Evolutionary conservation across 2,329 filamentous ascomycete genomes (phyloP), one percentile per base, ranked within the genome.

Genomic region (Colletotrichum neosansevieriae): DNA sequence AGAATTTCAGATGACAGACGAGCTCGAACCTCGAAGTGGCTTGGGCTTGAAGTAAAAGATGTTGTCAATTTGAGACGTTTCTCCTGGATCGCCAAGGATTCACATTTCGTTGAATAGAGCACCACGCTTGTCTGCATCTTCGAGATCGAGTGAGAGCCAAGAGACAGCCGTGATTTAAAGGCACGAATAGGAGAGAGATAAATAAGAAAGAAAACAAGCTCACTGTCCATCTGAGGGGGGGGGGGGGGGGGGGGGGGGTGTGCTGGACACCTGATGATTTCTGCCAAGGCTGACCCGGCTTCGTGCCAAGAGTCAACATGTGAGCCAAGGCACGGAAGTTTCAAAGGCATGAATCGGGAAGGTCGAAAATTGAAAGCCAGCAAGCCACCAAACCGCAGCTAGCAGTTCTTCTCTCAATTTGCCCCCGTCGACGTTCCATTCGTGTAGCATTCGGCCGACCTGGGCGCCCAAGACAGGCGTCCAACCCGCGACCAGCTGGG

Each of bases 291-390:
- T 4, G 10, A 53, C 34, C 45, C 38, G 24, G 32, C 19, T 15
- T 32, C 19, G 32, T 38, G 65, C 65, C 65, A 64, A 68, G 65
- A 58, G 36, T 9, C 47, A 59, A 45, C n/a, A 24, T 66, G 47
- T 56, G 40, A 56, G 54, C 61, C 56, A 69, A 66, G 61, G 61
- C 11, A 66, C 66, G 38, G 49, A 56, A 50, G 66, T 66, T 69
- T 69, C 61, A 60, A 54, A 50, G 54, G 44, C 54, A 66, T 69
- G 54, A 50, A 66, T 60, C 49, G 32, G 66, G 61, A 50, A 56
- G 66, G 54, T 50, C 42, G 36, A 50, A 32, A 9, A 21, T 21
- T 21, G 1, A 45, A 21, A 66, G 49, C 13, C 10, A 59, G 38
- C 47, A 56, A 34, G 29, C 38, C 36, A 47, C 47, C 38, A 51